A percentile compares a stretch with the other conserved stretches of the same genome.
phyloP scores from a whole-genome alignment of 2,329 filamentous ascomycete species.

The Sporothrix sp. region DNA sequence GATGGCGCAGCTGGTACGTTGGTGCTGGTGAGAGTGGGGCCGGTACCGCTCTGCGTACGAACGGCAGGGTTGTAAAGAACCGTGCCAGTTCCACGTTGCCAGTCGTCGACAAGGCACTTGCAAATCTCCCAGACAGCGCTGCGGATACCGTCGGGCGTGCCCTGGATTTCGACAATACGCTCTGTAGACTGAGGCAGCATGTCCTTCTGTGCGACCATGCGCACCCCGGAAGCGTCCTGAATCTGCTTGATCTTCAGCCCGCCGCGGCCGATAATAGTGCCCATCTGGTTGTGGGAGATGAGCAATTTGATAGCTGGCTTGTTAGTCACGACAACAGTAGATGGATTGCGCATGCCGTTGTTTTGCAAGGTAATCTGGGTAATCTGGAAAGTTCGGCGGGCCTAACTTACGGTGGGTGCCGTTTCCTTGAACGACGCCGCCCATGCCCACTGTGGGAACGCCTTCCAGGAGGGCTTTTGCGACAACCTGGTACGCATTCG shows the following conservation, averaged over 20 bases:
- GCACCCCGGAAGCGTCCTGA: slow-evolving; percentile 89
- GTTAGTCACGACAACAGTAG: background rate
- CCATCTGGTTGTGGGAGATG: slow-evolving; percentile 99
- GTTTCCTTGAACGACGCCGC: slow-evolving; percentile 73
- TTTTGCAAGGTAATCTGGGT: background rate
- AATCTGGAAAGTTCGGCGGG: background rate
- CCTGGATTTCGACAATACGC: slow-evolving; percentile 93
- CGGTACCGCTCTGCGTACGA: slow-evolving; percentile 61
- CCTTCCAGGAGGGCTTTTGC: slow-evolving; percentile 86
- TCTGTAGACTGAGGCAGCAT: slow-evolving; percentile 99
- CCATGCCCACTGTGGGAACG: slow-evolving; percentile 92
- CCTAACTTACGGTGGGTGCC: slow-evolving; percentile 84
- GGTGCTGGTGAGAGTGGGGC: slow-evolving; percentile 35
- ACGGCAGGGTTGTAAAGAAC: slow-evolving; percentile 96
- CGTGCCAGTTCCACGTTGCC: slow-evolving; percentile 92
- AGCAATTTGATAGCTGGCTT: slow-evolving; percentile 81
- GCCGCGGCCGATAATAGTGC: slow-evolving; percentile 93
- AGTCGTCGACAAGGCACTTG: slow-evolving; percentile 96
- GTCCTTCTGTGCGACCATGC: slow-evolving; percentile 99
- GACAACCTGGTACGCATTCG: slow-evolving; percentile 87
- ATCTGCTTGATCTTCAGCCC: slow-evolving; percentile 99
- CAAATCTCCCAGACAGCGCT: slow-evolving; percentile 97
- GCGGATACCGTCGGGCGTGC: slow-evolving; percentile 88
- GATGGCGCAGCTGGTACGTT: slow-evolving; percentile 24
- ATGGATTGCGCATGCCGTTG: background rate